Base-by-base conservation (phyloP, 108 stramenopile species). In the Skeletonema costatum region DNA sequence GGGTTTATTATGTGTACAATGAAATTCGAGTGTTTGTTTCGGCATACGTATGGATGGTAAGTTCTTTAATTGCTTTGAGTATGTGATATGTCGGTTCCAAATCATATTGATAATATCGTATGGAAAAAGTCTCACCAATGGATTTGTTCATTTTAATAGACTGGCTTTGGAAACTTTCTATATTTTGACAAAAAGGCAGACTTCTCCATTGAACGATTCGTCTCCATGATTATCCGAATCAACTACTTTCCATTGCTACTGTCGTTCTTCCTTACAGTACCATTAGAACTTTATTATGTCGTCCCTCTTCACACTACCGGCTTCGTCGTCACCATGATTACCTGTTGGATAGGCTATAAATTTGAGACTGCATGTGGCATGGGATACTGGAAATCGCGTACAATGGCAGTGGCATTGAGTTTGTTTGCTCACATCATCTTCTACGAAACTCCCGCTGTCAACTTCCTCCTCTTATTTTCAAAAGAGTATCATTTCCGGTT, bases 81-180 rank as follows among this genome's bases (percentile, higher is more conserved):
- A 16, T 16, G 10, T 60, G 25, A 60, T n/a, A 29, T n/a, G 0
- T 60, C 1, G 11, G 44, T 46, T n/a, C 44, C 16, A 46, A 16
- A 46, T 46, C 44, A 46, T 16, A 46, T n/a, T 16, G 44, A 46
- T 46, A 46, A 46, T 3, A 61, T 58, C 5, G 1, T 58, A 60
- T 60, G 2, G 14, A 14, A 3, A 61, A 12, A 11, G 39, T 63
- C 63, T 39, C 63, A 35, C 19, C 17, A 35, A 21, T 38, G 11
- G 10, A 21, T 17, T 64, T 13, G 9, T 25, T 0, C 6, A 19
- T 13, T 19, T 39, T 31, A 33, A 14, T 66, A 93, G 95, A 96
- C 97, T 25, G 96, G 97, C 46, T 97, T 95, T 68, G 97, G 96
- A 6, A 97, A 97, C 87, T 97, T 95, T 78, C 88, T 90, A 61